Evolutionary conservation across 208 protist species (phyloP), one percentile per base, ranked within the genome.

Genomic region (Naegleria fowleri): DNA sequence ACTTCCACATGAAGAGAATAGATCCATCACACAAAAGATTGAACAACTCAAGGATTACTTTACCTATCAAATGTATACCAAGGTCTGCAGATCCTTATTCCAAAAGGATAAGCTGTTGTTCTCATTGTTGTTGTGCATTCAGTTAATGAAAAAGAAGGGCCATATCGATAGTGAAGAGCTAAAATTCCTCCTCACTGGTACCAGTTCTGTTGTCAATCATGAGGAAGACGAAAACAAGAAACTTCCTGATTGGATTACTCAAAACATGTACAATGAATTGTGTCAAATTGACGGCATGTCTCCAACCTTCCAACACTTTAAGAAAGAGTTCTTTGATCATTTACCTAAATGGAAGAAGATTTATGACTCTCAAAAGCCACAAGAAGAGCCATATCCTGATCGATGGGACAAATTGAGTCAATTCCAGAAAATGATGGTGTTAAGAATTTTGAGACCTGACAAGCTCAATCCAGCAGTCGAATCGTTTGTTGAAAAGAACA

Each of bases 381-480:
- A 95, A 36, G 39, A 85, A 91, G 43, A 79, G 29, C 76, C 75
- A 5, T 91, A 91, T 33, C 58, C 40, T 7, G 75, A n/a, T 38
- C 9, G 38, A 41, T 91, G 39, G 41, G 22, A 88, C 11, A 86
- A 86, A 16, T n/a, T 86, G 5, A 97, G 93, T 97, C 95, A 76
- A 94, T 95, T 33, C 95, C 96, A 79, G 94, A 94, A 19, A 96
- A 96, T 93, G 96, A 96, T 39, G 94, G 95, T 59, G 95, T 97
- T 92, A 83, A 95, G 36, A 95, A 38, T 88, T 51, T 22, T 88
- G 16, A n/a, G 85, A 51, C 85, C 58, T 36, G 98, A 99, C 93
- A 99, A 99, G 93, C 96, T 99, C 41, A 94, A 97, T 7, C 96
- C 95, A 0, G 98, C 97, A n/a, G 95, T 99, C 43, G 95, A 95